Evolutionary conservation across 495 filamentous ascomycete genomes (phyloP).

Genomic region (Penicillium ochrochloron): DNA sequence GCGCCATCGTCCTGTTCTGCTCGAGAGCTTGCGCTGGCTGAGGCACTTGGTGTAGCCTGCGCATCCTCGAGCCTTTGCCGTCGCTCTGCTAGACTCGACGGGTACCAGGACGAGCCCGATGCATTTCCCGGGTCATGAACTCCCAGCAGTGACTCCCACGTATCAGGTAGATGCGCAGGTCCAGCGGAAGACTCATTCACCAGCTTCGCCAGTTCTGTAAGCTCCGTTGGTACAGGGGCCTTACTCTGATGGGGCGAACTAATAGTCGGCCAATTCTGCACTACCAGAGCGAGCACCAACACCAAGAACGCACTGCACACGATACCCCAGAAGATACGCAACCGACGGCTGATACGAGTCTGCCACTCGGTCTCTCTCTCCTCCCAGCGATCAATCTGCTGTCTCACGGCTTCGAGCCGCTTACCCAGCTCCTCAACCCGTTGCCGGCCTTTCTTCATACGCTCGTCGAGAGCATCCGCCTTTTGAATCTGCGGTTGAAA

Average conservation of each 20-base stretch:
- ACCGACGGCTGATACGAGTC: constrained; percentile 63
- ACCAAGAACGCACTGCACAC: constrained; percentile 42
- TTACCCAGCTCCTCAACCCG: constrained; percentile 67
- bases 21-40: constrained; percentile 10
- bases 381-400: constrained; percentile 73
- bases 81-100: constrained; percentile 29
- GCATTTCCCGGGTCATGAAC: constrained; percentile 2
- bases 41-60: constrained; percentile 11
- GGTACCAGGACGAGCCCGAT: constrained; percentile 22
- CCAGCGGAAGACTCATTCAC: constrained; percentile 14
- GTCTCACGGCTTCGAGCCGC: constrained; percentile 66
- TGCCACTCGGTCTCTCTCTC: constrained; percentile 73
- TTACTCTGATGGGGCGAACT: neutral
- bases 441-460: constrained; percentile 65
- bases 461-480: constrained; percentile 66
- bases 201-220: neutral
- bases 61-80: constrained; percentile 23
- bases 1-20: constrained; percentile 12
- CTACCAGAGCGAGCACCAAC: constrained; percentile 49
- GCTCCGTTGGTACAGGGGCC: neutral
- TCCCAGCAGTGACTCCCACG: constrained; percentile 15
- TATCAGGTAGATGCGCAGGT: constrained; percentile 10
- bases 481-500: constrained; percentile 73
- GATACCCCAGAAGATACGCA: constrained; percentile 65
- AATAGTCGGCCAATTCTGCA: constrained; percentile 36